Evolutionary conservation across 2,329 filamentous ascomycete genomes (phyloP), one percentile per base, ranked within the genome.

Genomic region (Microsporum ferrugineum): DNA sequence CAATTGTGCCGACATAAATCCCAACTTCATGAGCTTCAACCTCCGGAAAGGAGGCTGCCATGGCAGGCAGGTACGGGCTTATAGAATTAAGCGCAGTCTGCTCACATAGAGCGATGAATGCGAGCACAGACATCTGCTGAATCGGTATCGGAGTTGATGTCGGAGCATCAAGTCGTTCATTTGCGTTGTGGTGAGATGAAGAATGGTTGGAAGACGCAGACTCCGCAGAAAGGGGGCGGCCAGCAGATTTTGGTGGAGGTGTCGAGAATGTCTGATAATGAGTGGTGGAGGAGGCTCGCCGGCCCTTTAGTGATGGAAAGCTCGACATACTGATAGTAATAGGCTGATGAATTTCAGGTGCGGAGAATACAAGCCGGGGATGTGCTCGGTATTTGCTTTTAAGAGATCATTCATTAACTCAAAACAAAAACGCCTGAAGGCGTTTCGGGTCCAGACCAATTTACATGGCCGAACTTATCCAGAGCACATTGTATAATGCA

Each of bases 71-170:
- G 73, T 99, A 99, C 0, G 94, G 94, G 8, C 88, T 88, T 69
- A 99, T 96, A 27, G 91, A 96, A 74, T 99, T 99, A 70, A 99
- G 82, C 0, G 94, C 94, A 0, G 92, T 97, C 78, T 99, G 94
- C 72, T 99, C 94, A 60, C 89, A 88, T 27, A 99, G 80, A 5
- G 91, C 91, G 63, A 99, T 88, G 65, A 96, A 77, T 0, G 92
- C 92, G 38, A 99, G 79, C 10, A 97, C 83, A 3, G 85, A 81
- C 63, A 99, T 86, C 77, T 97, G 94, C 66, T 81, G 84, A 65
- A 84, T 84, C 0, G 94, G 94, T 17, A 99, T 76, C 0, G 92
- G 91, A 1, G 89, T 89, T 10, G 65, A 84, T 62, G 2, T 59
- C 33, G 31, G 58, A 8, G 36, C 31, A 17, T 59, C 57, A 1